phyloP scores from a whole-genome alignment of 306 rosid species.

The Alnus glutinosa region DNA sequence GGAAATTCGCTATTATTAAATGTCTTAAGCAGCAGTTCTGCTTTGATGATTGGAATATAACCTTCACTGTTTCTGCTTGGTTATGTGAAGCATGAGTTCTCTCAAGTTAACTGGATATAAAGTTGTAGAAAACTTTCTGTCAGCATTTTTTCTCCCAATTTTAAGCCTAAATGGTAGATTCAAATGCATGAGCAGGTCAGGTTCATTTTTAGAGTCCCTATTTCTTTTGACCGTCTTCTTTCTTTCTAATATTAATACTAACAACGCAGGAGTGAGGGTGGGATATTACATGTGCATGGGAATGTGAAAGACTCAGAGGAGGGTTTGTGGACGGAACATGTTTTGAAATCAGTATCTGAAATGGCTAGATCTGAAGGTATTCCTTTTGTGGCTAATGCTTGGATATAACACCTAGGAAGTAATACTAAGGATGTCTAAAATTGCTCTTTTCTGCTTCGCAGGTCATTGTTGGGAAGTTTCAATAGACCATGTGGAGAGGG shows the following conservation, averaged over 20 bases:
- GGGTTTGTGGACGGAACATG: slow-evolving; percentile 54
- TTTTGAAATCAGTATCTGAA: slow-evolving; percentile 57
- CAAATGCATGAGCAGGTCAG: not conserved
- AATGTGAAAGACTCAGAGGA: slow-evolving; percentile 82
- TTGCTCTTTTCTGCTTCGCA: slow-evolving; percentile 25
- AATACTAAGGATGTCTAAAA: slow-evolving; percentile 2
- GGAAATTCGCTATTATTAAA: not conserved
- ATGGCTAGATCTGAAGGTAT: slow-evolving; percentile 80
- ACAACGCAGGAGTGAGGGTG: slow-evolving; percentile 75
- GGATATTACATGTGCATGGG: slow-evolving; percentile 76
- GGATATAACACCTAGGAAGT: slow-evolving; percentile 10
- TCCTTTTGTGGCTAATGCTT: slow-evolving; percentile 13
- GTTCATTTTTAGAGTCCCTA: slow-evolving; percentile 3
- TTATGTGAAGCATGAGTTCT: slow-evolving; percentile 13
- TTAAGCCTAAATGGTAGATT: not conserved
- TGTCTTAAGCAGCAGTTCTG: not conserved
- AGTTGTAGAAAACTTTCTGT: slow-evolving; percentile 4
- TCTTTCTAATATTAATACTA: slow-evolving; percentile 22
- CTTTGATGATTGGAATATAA: not conserved
- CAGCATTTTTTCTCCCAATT: slow-evolving; percentile 11
- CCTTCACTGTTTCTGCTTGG: slow-evolving; percentile 9
- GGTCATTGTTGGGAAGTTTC: slow-evolving; percentile 80
- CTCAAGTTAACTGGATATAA: not conserved
- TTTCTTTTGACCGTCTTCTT: not conserved
- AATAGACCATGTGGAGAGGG: slow-evolving; percentile 78